Conservation (phyloP, 2,329 filamentous ascomycete species). For the Cadophora gregata region DNA sequence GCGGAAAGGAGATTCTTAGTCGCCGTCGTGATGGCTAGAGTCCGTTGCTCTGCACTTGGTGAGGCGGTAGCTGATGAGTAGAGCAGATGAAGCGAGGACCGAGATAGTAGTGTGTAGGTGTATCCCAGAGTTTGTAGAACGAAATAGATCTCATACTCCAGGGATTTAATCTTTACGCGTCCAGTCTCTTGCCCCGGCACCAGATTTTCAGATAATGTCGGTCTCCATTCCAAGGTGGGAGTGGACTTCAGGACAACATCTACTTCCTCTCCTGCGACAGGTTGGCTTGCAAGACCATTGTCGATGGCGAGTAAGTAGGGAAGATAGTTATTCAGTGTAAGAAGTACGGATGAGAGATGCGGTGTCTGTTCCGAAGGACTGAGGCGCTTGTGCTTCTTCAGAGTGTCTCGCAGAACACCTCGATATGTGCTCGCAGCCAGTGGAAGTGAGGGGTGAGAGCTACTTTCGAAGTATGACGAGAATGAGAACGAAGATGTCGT, state of each 20-base stretch:
- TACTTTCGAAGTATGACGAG: conserved; percentile 75
- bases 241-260: conserved; percentile 66
- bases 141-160: conserved; percentile 87
- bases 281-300: conserved; percentile 66
- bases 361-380: conserved; percentile 71
- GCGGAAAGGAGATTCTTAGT: conserved; percentile 81
- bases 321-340: conserved; percentile 76
- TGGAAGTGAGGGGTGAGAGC: conserved; percentile 88
- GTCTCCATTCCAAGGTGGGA: conserved; percentile 81
- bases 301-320: conserved; percentile 84
- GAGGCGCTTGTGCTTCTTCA: conserved; percentile 92
- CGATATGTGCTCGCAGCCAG: conserved; percentile 83
- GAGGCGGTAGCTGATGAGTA: conserved; percentile 70
- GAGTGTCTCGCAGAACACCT: conserved; percentile 78
- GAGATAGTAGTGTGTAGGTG: conserved; percentile 73
- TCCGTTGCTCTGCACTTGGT: conserved; percentile 68
- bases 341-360: conserved; percentile 72
- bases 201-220: conserved; percentile 71
- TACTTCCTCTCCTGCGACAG: conserved; percentile 65
- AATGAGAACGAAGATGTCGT: conserved; percentile 90
- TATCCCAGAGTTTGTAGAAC: conserved; percentile 78
- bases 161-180: conserved; percentile 71
- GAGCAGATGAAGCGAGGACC: conserved; percentile 74
- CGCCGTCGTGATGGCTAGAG: conserved; percentile 71
- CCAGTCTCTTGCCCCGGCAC: conserved; percentile 68